These are phyloP conservation scores for Fusarium sacchari DNA, from an alignment of 2,329 filamentous ascomycete species.

Conservation along the genomic window DNA sequence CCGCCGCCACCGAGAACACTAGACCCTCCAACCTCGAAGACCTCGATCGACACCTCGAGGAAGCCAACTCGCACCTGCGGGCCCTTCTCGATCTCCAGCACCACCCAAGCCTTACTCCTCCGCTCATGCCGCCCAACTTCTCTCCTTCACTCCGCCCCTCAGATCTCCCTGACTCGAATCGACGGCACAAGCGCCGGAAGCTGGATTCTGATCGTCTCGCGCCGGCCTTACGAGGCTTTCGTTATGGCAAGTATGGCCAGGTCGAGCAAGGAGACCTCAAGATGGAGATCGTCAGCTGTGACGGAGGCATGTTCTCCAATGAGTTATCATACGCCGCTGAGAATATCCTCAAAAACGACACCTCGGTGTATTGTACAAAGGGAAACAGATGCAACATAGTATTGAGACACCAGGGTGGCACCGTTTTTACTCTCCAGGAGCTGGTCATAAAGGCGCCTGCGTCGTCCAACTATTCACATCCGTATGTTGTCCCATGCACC, in stretches of 20 bases:
- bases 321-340: slow-evolving; percentile 74
- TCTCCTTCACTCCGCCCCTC: slow-evolving; percentile 50
- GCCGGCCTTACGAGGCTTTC: slow-evolving; percentile 66
- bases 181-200: slow-evolving; percentile 74
- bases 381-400: slow-evolving; percentile 89
- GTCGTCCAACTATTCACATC: slow-evolving; percentile 79
- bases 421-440: slow-evolving; percentile 85
- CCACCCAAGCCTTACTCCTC: slow-evolving; percentile 44
- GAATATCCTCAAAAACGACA: slow-evolving; percentile 85
- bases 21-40: slow-evolving; percentile 49
- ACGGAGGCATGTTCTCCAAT: slow-evolving; percentile 78
- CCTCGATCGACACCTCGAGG: slow-evolving; percentile 52
- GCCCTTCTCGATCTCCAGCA: slow-evolving; percentile 55
- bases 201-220: slow-evolving; percentile 70
- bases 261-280: slow-evolving; percentile 82
- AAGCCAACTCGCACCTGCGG: slow-evolving; percentile 56
- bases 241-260: slow-evolving; percentile 88
- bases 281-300: slow-evolving; percentile 91
- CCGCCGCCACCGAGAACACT: slow-evolving; percentile 31
- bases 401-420: slow-evolving; percentile 80
- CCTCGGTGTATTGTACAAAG: slow-evolving; percentile 89
- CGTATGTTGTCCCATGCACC: slow-evolving; percentile 66
- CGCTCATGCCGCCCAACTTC: slow-evolving; percentile 46
- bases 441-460: slow-evolving; percentile 88
- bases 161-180: slow-evolving; percentile 58